Evolutionary conservation across 2,329 filamentous ascomycete species (phyloP).

Genomic region (Pezizomycotina sp.): DNA sequence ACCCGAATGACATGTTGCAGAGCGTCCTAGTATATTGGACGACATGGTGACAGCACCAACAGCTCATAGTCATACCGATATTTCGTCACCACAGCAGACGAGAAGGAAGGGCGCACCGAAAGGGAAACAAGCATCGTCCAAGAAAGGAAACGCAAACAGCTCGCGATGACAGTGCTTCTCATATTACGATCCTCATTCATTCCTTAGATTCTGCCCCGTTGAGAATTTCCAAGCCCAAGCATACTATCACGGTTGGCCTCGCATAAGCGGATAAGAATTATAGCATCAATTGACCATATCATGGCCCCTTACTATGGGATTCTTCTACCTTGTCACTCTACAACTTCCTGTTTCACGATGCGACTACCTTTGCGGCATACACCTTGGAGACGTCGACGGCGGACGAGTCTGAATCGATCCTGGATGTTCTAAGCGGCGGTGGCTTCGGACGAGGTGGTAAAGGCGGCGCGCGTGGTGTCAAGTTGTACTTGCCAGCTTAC

Average conservation of each 20-base stretch:
- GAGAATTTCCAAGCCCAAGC: slow-evolving; percentile 53
- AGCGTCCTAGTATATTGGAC: too few species aligned
- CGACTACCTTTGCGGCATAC: slow-evolving; percentile 71
- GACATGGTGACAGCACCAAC: too few species aligned
- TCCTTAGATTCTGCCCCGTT: slow-evolving; percentile 69
- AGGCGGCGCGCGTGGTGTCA: slow-evolving; percentile 68
- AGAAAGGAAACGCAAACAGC: slow-evolving; percentile 25
- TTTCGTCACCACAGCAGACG: too few species aligned
- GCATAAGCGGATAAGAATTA: slow-evolving; percentile 52
- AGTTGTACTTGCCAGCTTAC: slow-evolving; percentile 74
- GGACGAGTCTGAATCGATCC: slow-evolving; percentile 34
- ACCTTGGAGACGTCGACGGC: slow-evolving; percentile 63
- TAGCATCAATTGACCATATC: slow-evolving; percentile 74
- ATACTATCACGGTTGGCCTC: slow-evolving; percentile 61
- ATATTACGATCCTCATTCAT: slow-evolving; percentile 62
- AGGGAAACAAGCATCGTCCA: too few species aligned
- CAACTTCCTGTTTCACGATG: slow-evolving; percentile 83
- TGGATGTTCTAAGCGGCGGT: slow-evolving; percentile 51
- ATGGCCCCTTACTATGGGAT: slow-evolving; percentile 80
- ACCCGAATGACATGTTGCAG: slow-evolving; percentile 24
- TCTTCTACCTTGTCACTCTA: slow-evolving; percentile 65
- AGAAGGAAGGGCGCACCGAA: too few species aligned
- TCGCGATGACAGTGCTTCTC: slow-evolving; percentile 32
- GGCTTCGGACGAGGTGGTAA: slow-evolving; percentile 19
- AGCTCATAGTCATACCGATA: too few species aligned